Percentiles rank a stretch among this genome's conserved stretches.
phyloP scores from a whole-genome alignment of 176 grass and related monocot species.

The Puccinellia tenuiflora region DNA sequence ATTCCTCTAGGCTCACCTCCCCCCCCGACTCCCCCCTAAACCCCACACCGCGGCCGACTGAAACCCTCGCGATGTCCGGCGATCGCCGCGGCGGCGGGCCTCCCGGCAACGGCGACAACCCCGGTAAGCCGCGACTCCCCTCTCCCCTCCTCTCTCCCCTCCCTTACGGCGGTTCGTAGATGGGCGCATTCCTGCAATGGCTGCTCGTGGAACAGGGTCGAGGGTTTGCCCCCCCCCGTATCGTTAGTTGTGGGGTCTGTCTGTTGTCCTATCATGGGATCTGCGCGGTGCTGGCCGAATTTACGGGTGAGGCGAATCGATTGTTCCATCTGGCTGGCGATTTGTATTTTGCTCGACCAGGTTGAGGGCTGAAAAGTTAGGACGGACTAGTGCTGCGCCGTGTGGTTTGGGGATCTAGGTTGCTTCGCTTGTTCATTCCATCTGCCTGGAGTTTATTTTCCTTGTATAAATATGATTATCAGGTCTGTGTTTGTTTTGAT shows the following conservation, averaged over 20 bases:
- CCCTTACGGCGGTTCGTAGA: neutral
- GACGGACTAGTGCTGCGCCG: slow-evolving; percentile 5
- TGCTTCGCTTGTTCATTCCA: neutral
- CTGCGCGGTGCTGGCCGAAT: neutral
- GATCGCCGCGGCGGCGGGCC: slow-evolving; percentile 5
- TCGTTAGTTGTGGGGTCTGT: neutral
- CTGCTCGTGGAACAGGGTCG: neutral
- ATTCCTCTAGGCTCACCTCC: neutral
- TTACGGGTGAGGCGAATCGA: neutral
- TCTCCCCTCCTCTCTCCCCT: neutral
- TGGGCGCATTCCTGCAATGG: slow-evolving; percentile 17
- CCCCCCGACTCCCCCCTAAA: neutral
- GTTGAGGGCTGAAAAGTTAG: neutral
- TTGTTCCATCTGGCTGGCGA: neutral
- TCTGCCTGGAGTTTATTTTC: neutral
- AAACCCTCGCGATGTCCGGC: slow-evolving; percentile 10
- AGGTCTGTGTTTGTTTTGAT: neutral
- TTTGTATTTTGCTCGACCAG: neutral
- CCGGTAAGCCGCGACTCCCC: slow-evolving; percentile 17
- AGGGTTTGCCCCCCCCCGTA: neutral
- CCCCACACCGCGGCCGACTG: neutral
- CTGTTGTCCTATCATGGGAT: neutral
- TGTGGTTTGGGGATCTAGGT: neutral
- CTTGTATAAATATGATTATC: neutral
- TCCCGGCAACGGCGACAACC: neutral